Evolutionary conservation across 2,329 filamentous ascomycete species (phyloP), one percentile per base, ranked within the genome.

Genomic region (Epicoccum nigrum): DNA sequence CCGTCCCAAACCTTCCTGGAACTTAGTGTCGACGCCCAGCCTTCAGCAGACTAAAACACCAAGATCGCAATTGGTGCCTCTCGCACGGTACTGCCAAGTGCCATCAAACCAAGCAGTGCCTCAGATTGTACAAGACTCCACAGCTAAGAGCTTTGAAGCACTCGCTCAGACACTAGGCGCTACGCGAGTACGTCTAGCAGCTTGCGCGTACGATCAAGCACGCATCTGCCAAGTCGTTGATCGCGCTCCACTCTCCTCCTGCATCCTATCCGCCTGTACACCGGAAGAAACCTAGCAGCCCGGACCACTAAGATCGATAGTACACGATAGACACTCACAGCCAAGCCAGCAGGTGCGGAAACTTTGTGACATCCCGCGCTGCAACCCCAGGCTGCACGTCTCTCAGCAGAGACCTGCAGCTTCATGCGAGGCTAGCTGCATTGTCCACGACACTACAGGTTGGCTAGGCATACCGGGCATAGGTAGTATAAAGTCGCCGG

Each of bases 301-400:
- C 58, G 54, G 48, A 59, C 60, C 56, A 60, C 48, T 62, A 56
- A 34, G 51, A 64, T 56, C 48, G 42, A 45, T 37, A 40, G 51
- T 39, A 45, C 51, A 40, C 35, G 35, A 32, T 45, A 53, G 45
- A 58, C 55, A 51, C 50, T 48, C 51, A 45, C 35, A 46, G 57
- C 62, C 62, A 65, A 63, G 62, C 45, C 15, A 41, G 45, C 55
- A 55, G 50, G 50, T 54, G 51, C 57, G 47, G 56, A 59, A 54
- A 44, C 51, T 55, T 63, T 68, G 68, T 63, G 58, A 69, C 67
- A 63, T 65, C 62, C 67, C 65, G 56, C 65, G 62, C 67, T 58
- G 55, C 60, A 64, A 43, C 59, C 30, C 50, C 34, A 54, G 44
- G 39, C 45, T 32, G 34, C 40, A 47, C 32, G n/a, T 47, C 38